phyloP scores from a whole-genome alignment of 805 yeast genomes.

The Wickerhamomyces queroliae region DNA sequence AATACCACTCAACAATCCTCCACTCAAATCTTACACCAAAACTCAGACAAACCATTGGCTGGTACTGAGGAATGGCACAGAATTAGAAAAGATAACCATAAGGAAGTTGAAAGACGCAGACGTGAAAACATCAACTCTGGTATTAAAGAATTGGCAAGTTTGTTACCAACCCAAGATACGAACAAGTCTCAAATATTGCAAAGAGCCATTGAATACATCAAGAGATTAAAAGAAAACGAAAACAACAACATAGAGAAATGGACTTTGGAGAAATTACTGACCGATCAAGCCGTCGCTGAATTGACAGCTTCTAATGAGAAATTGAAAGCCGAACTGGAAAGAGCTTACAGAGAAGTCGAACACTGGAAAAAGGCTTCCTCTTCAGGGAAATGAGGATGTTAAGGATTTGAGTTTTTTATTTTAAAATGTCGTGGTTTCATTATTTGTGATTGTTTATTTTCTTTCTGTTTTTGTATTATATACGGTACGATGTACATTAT shows the following conservation, averaged over 20 bases:
- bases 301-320: conserved; percentile 81
- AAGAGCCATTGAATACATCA: conserved; percentile 86
- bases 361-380: conserved; percentile 54
- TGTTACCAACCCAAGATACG: conserved; percentile 78
- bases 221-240: conserved; percentile 85
- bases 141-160: conserved; percentile 69
- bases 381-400: conserved; percentile 1
- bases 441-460: neutral
- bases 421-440: neutral
- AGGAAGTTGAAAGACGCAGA: conserved; percentile 91
- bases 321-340: conserved; percentile 80
- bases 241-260: conserved; percentile 87
- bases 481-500: neutral
- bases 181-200: conserved; percentile 88
- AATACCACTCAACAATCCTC: conserved; percentile 4
- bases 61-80: conserved; percentile 85
- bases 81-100: conserved; percentile 84
- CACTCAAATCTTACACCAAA: conserved; percentile 12
- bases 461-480: neutral
- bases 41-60: conserved; percentile 45
- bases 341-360: conserved; percentile 89
- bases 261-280: conserved; percentile 87
- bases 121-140: conserved; percentile 85
- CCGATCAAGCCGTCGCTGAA: conserved; percentile 88
- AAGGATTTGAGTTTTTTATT: neutral